Percentiles rank a stretch among this genome's conserved stretches.
Evolutionary conservation across 345 rosid species (phyloP).

Genomic region (Syzygium aromaticum): DNA sequence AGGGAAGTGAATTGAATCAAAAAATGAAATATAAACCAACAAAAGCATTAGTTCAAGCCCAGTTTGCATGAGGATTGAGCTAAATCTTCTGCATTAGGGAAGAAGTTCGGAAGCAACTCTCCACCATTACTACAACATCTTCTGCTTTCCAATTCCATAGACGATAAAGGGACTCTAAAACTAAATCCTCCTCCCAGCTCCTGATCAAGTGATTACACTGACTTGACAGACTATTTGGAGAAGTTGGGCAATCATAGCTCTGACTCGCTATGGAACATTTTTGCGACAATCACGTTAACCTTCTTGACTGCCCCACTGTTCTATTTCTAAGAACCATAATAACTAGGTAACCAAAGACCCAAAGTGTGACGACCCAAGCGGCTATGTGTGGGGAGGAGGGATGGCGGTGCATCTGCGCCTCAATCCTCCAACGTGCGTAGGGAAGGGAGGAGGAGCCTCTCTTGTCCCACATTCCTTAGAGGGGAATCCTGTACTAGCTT

Average conservation of each 20-base stretch:
- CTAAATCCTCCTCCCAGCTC: background rate
- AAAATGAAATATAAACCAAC: background rate
- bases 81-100: background rate
- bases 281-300: background rate
- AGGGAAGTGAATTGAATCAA: background rate
- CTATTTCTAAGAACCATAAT: background rate
- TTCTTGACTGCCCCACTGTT: background rate
- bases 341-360: background rate
- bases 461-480: too few species aligned
- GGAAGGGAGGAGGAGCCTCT: too few species aligned
- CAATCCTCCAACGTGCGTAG: too few species aligned
- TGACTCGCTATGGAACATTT: background rate
- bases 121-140: background rate
- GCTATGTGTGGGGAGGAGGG: too few species aligned
- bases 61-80: background rate
- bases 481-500: too few species aligned
- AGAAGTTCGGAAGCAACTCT: background rate
- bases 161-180: background rate
- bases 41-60: background rate
- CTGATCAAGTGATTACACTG: background rate
- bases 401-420: too few species aligned
- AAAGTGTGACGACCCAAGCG: too few species aligned
- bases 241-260: background rate
- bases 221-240: background rate
- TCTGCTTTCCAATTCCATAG: background rate